Evolutionary conservation across 805 yeast species (phyloP).

Genomic region (Ogataea nonfermentans): DNA sequence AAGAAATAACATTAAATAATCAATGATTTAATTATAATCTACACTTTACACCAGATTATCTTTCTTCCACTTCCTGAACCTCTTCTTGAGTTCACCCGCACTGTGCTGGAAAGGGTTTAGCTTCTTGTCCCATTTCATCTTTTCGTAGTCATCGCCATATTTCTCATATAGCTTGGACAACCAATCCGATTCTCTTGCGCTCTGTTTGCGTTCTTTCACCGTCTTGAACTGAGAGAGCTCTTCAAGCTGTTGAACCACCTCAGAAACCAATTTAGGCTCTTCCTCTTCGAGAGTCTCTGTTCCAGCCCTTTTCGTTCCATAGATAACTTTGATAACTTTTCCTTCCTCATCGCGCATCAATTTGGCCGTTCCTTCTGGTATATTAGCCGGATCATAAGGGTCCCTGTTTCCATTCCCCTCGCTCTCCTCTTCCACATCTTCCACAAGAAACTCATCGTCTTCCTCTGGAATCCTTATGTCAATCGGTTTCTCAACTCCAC

Average conservation of each 20-base stretch:
- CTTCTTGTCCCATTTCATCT: constrained; percentile 91
- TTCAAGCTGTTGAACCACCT: constrained; percentile 70
- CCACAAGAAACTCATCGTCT: constrained; percentile 27
- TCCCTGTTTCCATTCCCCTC: constrained; percentile 36
- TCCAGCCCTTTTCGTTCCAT: constrained; percentile 54
- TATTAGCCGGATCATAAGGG: constrained; percentile 54
- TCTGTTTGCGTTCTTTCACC: constrained; percentile 52
- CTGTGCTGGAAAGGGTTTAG: constrained; percentile 80
- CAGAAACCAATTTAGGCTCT: constrained; percentile 34
- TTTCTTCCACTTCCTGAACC: constrained; percentile 70
- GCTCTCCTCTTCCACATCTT: constrained; percentile 30
- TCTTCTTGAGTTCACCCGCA: constrained; percentile 76
- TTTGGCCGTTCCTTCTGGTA: constrained; percentile 78
- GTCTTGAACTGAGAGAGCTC: constrained; percentile 47
- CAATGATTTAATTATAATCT: not conserved
- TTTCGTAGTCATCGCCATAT: constrained; percentile 83
- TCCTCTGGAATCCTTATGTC: constrained; percentile 37
- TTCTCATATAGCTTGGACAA: constrained; percentile 58
- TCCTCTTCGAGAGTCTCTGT: constrained; percentile 16
- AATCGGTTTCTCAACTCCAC: constrained; percentile 73
- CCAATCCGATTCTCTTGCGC: constrained; percentile 79
- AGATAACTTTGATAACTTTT: constrained; percentile 60
- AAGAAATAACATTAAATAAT: not conserved
- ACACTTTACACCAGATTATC: constrained; percentile 2
- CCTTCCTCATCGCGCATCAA: constrained; percentile 70